These are phyloP conservation scores for Penicillium sp. DNA, from an alignment of 2,329 filamentous ascomycete species.

Conservation along the genomic window DNA sequence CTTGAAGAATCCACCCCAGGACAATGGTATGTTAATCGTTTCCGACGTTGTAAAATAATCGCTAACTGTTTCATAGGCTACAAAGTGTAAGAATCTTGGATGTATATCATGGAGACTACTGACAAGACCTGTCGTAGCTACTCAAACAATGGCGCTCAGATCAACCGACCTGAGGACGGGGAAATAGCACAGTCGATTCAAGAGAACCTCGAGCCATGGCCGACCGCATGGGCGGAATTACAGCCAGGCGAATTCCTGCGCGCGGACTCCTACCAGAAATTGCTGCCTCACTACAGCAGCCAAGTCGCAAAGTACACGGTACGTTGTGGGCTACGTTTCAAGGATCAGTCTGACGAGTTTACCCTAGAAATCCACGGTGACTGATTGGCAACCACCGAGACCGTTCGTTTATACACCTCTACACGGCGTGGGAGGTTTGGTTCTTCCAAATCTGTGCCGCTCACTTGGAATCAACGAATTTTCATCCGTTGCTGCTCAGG, in stretches of 20 bases:
- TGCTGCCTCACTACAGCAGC: conserved; percentile 25
- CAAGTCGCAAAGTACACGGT: conserved; percentile 29
- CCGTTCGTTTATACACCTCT: conserved; percentile 39
- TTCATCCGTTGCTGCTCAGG: conserved; percentile 39
- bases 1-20: conserved; percentile 49
- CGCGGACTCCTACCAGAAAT: conserved; percentile 21
- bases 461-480: conserved; percentile 30
- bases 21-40: conserved; percentile 43
- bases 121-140: conserved; percentile 36
- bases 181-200: conserved; percentile 52
- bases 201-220: conserved; percentile 46
- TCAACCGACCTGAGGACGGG: conserved; percentile 54
- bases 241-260: conserved; percentile 34
- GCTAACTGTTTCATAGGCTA: conserved; percentile 39
- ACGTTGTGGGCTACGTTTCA: conserved; percentile 4
- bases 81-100: conserved; percentile 44
- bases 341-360: conserved; percentile 10
- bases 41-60: background rate
- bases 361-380: conserved; percentile 27
- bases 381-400: conserved; percentile 21
- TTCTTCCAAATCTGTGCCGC: conserved; percentile 29
- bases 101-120: conserved; percentile 11
- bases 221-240: conserved; percentile 39
- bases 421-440: conserved; percentile 34
- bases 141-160: conserved; percentile 57